Conservation (phyloP, 805 yeast species). For the Saturnispora gosingensis region DNA sequence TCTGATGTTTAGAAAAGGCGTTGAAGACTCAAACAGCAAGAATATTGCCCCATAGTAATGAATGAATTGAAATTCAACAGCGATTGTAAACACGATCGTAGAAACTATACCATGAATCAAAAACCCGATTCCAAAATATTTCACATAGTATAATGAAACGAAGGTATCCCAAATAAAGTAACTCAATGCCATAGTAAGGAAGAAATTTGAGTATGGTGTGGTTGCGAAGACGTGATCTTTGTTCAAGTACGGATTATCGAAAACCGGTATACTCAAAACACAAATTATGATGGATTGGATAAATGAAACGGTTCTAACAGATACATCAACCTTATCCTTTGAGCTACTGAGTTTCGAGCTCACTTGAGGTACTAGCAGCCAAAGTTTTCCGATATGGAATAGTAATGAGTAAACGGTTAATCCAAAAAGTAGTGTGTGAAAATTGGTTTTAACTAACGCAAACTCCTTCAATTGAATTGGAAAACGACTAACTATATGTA, state of each 20-base stretch:
- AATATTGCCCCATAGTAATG: constrained; percentile 29
- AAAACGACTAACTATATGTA: constrained; percentile 18
- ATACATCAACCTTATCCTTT: constrained; percentile 22
- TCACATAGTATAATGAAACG: constrained; percentile 21
- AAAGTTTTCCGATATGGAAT: constrained; percentile 12
- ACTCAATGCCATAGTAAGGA: constrained; percentile 25
- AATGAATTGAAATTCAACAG: constrained; percentile 21
- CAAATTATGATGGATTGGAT: constrained; percentile 27
- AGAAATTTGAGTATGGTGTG: constrained; percentile 27
- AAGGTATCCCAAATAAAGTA: constrained; percentile 31
- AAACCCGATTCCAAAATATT: constrained; percentile 28
- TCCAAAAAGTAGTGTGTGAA: constrained; percentile 17
- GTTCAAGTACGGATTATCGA: constrained; percentile 21
- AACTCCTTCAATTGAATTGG: constrained; percentile 4
- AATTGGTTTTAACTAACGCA: constrained; percentile 13
- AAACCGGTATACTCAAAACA: constrained; percentile 23
- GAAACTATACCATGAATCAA: constrained; percentile 30
- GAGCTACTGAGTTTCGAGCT: constrained; percentile 10
- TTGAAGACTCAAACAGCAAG: constrained; percentile 29
- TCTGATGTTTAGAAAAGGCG: constrained; percentile 30
- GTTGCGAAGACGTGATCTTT: constrained; percentile 26
- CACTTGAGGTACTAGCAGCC: constrained; percentile 13
- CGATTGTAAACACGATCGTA: constrained; percentile 24
- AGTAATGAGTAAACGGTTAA: constrained; percentile 15
- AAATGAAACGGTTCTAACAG: constrained; percentile 28